These are phyloP conservation scores for Malus sylvestris DNA, from an alignment of 306 rosid species.

Conservation along the genomic window DNA sequence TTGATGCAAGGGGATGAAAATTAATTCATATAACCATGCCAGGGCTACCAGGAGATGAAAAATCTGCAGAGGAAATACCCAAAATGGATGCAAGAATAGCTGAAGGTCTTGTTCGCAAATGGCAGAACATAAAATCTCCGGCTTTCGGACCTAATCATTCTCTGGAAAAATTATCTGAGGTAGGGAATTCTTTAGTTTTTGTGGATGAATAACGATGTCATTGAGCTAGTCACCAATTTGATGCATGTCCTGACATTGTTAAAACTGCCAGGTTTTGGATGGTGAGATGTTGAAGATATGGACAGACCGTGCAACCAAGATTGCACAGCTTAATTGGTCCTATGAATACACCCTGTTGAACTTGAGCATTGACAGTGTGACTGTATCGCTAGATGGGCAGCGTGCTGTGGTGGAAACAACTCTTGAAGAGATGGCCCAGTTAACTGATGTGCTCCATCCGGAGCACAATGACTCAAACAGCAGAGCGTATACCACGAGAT, in stretches of 20 bases:
- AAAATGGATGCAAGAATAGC: constrained; percentile 91
- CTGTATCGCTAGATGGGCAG: constrained; percentile 64
- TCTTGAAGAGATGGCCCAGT: constrained; percentile 58
- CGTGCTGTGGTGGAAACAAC: constrained; percentile 94
- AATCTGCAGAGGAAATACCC: constrained; percentile 44
- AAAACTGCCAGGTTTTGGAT: constrained; percentile 62
- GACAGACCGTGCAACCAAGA: constrained; percentile 84
- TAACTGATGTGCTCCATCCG: constrained; percentile 59
- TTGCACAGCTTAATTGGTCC: constrained; percentile 81
- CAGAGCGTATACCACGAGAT: constrained; percentile 81
- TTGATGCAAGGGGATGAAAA: background rate
- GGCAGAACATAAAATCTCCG: constrained; percentile 80
- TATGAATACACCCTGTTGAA: constrained; percentile 61
- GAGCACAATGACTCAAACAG: constrained; percentile 61
- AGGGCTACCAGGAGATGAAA: constrained; percentile 40
- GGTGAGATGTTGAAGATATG: constrained; percentile 94
- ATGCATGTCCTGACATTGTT: constrained; percentile 15
- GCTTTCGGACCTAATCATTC: constrained; percentile 86
- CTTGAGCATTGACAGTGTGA: constrained; percentile 78
- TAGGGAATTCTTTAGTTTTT: constrained; percentile 14
- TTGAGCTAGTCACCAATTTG: background rate
- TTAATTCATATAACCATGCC: constrained; percentile 22
- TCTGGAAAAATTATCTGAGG: constrained; percentile 63
- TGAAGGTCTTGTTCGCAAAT: constrained; percentile 75
- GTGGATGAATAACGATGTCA: constrained; percentile 7